Evolutionary conservation across 2,329 filamentous ascomycete genomes (phyloP), one percentile per base, ranked within the genome.

Genomic region (Talaromyces sp.): DNA sequence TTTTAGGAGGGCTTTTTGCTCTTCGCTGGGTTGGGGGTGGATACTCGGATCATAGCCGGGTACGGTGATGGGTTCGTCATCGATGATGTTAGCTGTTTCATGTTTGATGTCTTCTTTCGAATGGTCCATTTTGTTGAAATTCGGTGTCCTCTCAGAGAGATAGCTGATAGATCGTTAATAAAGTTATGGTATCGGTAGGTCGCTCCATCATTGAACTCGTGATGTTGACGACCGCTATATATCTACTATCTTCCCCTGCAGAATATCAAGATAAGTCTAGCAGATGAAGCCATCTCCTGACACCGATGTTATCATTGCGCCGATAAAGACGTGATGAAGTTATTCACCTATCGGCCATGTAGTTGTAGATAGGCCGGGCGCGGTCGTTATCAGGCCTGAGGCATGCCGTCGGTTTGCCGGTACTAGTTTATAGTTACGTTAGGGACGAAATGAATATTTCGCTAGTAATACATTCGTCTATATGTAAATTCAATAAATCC

Each of bases 341-440:
- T 53, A 19, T 61, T 60, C 63, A 49, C 49, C 65, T 59, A 67
- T 54, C 54, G 54, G 31, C 6, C 31, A 36, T 25, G 40, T 61
- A 53, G 54, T 36, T 60, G 22, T 45, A 27, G 58, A 25, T n/a
- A 49, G 8, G 51, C 22, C 29, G 34, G 31, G 43, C 56, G 25
- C 29, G 19, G n/a, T 25, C 22, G 64, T 61, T 67, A 61, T 63
- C 65, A 36, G 47, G 8, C 66, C 67, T 31, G 5, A 60, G 68
- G 66, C 56, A 69, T 69, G 66, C 68, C 66, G 66, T 49, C 65
- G 68, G 68, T 31, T 64, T 66, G n/a, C n/a, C n/a, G n/a, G n/a
- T n/a, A n/a, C n/a, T n/a, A 34, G 31, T 34, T 8, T 34, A 10
- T 34, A 34, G 7, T 7, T 34, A 34, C 31, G 8, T 34, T 10